Evolutionary conservation across 2,329 filamentous ascomycete species (phyloP).

Genomic region (Neofusicoccum umdonicola): DNA sequence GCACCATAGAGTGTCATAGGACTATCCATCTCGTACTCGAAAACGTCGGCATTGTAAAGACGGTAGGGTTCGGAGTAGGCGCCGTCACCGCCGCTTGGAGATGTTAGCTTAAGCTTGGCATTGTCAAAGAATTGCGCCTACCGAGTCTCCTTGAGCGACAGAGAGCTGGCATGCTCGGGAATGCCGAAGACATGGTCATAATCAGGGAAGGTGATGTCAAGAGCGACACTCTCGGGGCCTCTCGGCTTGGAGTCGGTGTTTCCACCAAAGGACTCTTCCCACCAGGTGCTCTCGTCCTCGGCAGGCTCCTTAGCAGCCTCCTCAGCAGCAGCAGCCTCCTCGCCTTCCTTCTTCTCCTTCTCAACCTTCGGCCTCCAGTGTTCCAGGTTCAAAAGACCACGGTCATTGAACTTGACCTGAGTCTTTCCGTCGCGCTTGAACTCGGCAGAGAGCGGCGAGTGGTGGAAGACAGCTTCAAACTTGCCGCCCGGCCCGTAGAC

Average conservation of each 20-base stretch:
- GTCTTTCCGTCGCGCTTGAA: constrained; percentile 80
- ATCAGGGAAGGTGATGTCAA: constrained; percentile 89
- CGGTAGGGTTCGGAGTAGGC: constrained; percentile 88
- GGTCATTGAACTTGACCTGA: constrained; percentile 85
- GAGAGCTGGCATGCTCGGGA: constrained; percentile 82
- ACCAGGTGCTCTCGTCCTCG: constrained; percentile 88
- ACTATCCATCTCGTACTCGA: constrained; percentile 95
- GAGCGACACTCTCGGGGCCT: constrained; percentile 84
- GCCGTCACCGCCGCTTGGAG: constrained; percentile 66
- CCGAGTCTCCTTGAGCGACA: constrained; percentile 87
- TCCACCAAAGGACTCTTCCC: constrained; percentile 94
- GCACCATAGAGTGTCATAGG: constrained; percentile 98
- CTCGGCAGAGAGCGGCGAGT: constrained; percentile 78
- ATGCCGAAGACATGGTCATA: constrained; percentile 94
- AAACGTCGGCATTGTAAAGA: constrained; percentile 94
- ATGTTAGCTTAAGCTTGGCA: constrained; percentile 11
- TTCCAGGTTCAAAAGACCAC: constrained; percentile 88
- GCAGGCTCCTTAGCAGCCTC: constrained; percentile 41
- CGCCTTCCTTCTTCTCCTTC: constrained; percentile 54
- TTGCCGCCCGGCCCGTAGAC: constrained; percentile 73
- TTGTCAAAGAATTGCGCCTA: constrained; percentile 27
- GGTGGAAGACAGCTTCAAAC: constrained; percentile 80
- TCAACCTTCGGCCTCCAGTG: constrained; percentile 92
- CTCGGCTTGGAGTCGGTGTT: constrained; percentile 95
- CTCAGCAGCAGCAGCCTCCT: constrained; percentile 43